Percentiles rank a stretch among this genome's conserved stretches.
Conservation (phyloP, 1,284 basidiomycete genomes). For the Testicularia cyperi region DNA sequence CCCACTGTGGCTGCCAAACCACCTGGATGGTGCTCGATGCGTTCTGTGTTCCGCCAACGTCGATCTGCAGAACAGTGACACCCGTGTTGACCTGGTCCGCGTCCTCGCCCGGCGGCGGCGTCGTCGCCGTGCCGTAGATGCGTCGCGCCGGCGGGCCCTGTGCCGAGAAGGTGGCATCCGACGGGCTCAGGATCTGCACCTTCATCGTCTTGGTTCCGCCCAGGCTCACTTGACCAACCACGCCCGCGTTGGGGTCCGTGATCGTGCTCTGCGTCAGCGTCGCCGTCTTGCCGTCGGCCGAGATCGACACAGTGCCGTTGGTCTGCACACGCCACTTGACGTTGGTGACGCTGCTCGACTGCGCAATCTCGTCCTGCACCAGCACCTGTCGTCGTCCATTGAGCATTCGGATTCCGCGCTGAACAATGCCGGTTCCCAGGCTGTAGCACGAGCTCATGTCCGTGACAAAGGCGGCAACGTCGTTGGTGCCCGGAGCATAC, state of each 20-base stretch:
- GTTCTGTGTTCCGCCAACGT: conserved; percentile 61
- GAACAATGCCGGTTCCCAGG: conserved; percentile 67
- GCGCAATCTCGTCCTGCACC: conserved; percentile 62
- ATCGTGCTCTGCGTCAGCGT: conserved; percentile 69
- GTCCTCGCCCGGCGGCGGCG: conserved; percentile 65
- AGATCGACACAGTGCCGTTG: conserved; percentile 68
- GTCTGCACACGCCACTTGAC: conserved; percentile 95
- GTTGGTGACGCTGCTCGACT: conserved; percentile 28
- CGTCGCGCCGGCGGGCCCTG: conserved; percentile 28
- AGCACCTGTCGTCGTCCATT: conserved; percentile 89
- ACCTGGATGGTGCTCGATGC: conserved; percentile 63
- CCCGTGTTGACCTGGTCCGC: conserved; percentile 74
- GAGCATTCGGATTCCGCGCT: conserved; percentile 82
- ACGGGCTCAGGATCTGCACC: conserved; percentile 66
- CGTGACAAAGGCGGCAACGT: conserved; percentile 79
- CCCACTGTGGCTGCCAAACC: conserved; percentile 59
- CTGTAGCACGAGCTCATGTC: conserved; percentile 81
- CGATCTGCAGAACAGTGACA: conserved; percentile 78
- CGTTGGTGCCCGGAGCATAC: conserved; percentile 67
- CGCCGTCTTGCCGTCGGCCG: conserved; percentile 64
- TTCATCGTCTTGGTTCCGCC: conserved; percentile 61
- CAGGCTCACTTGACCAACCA: conserved; percentile 58
- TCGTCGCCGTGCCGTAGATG: conserved; percentile 68
- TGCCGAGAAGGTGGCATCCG: conserved; percentile 63
- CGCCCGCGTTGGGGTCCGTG: conserved; percentile 65